Evolutionary conservation across 148 eudicot genomes (phyloP).

Genomic region (Dianthus caryophyllus): DNA sequence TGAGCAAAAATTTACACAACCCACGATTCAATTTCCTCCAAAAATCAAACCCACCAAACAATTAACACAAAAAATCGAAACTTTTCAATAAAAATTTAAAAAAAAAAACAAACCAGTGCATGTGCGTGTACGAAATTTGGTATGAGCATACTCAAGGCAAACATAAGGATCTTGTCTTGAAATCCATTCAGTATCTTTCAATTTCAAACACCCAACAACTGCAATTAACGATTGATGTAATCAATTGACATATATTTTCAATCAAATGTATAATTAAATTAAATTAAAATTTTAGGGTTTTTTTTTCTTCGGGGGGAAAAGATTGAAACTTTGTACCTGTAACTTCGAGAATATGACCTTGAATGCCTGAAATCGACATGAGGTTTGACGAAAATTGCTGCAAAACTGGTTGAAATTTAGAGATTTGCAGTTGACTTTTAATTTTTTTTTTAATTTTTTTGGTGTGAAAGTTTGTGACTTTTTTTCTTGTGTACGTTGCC

Average conservation of each 20-base stretch:
- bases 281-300: not conserved
- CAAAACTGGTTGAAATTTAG: too few relatives aligned
- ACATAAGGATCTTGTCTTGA: conserved; percentile 92
- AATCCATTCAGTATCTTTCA: conserved; percentile 88
- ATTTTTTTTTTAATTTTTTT: not conserved
- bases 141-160: conserved; percentile 64
- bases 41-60: conserved; percentile 7
- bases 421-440: not conserved
- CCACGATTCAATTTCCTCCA: conserved; percentile 10
- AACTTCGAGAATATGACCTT: conserved; percentile 68
- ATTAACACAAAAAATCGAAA: conserved; percentile 3
- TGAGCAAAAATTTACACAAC: not conserved
- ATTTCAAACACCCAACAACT: conserved; percentile 65
- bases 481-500: not conserved
- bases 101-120: conserved; percentile 51
- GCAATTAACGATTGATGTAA: conserved; percentile 5
- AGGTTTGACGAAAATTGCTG: conserved; percentile 15
- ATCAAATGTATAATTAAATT: too few relatives aligned
- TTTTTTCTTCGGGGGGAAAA: not conserved
- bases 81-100: not conserved
- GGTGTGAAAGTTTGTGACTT: not conserved
- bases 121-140: conserved; percentile 71
- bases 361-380: conserved; percentile 65
- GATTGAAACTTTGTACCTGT: conserved; percentile 41
- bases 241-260: not conserved